These are phyloP conservation scores for Tricholoma hemisulphureum DNA, from an alignment of 768 basidiomycete genomes.

Conservation along the genomic window DNA sequence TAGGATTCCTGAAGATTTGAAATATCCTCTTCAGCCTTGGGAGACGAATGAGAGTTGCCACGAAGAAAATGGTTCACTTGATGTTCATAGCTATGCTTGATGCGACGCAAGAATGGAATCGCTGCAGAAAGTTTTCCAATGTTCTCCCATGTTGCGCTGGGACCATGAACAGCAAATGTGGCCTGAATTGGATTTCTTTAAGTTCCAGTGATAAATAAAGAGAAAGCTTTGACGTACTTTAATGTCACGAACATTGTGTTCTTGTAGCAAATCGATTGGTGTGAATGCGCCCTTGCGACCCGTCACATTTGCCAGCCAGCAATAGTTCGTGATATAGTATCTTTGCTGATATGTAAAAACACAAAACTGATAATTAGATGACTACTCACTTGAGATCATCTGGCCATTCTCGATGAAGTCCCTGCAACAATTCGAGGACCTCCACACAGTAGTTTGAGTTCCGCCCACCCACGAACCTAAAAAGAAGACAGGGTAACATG, in stretches of 20 bases:
- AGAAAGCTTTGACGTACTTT: too few relatives aligned
- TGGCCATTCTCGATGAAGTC: background rate
- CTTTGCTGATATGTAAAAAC: background rate
- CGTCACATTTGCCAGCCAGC: background rate
- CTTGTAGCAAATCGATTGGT: background rate
- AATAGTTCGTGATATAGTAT: background rate
- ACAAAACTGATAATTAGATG: background rate
- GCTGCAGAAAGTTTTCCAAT: too few relatives aligned
- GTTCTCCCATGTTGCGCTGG: too few relatives aligned
- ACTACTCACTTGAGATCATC: background rate
- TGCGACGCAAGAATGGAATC: too few relatives aligned
- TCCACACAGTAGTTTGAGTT: background rate
- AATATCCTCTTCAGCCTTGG: too few relatives aligned
- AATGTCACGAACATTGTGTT: background rate
- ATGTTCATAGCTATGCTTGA: too few relatives aligned
- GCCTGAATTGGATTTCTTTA: too few relatives aligned
- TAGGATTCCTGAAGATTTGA: too few relatives aligned
- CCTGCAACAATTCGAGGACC: background rate
- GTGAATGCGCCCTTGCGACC: background rate
- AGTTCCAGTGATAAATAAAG: too few relatives aligned
- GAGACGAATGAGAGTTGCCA: too few relatives aligned
- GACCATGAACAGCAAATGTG: too few relatives aligned
- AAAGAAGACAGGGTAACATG: constrained; percentile 29
- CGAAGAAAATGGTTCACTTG: too few relatives aligned
- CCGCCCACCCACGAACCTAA: constrained; percentile 28